A percentile compares a stretch with the other conserved stretches of the same genome.
Evolutionary conservation across 305 asterid genomes (phyloP).

Genomic region (Fraxinus ornus): DNA sequence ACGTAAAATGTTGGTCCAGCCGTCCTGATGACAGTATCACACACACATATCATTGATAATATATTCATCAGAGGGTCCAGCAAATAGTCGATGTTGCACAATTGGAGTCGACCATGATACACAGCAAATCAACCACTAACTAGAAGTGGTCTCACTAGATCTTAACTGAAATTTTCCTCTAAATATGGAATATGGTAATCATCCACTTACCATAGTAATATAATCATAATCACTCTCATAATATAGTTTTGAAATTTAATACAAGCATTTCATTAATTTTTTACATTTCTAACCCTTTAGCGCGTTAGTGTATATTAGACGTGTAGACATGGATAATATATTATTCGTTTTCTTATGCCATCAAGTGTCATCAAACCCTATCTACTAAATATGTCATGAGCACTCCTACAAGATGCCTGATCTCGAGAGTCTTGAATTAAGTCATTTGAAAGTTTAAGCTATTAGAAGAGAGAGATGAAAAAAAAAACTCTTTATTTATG

Average conservation of each 20-base stretch:
- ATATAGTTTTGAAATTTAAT: background rate
- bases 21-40: background rate
- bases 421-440: background rate
- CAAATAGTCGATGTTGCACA: slow-evolving; percentile 9
- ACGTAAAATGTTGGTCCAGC: slow-evolving; percentile 3
- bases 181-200: slow-evolving; percentile 16
- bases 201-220: slow-evolving; percentile 24
- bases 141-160: slow-evolving; percentile 21
- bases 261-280: background rate
- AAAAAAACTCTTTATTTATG: background rate
- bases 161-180: slow-evolving; percentile 2
- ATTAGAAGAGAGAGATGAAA: no score
- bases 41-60: background rate
- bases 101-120: slow-evolving; percentile 26
- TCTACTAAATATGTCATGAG: background rate
- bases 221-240: background rate
- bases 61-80: background rate
- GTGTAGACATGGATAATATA: background rate
- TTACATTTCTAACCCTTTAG: no score
- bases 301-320: no score
- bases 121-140: slow-evolving; percentile 38
- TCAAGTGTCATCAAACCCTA: background rate
- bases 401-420: background rate
- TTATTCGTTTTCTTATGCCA: background rate
- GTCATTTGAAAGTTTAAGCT: background rate